These are phyloP conservation scores for Poa annua DNA, from an alignment of 176 grass and related monocot species.

Conservation along the genomic window DNA sequence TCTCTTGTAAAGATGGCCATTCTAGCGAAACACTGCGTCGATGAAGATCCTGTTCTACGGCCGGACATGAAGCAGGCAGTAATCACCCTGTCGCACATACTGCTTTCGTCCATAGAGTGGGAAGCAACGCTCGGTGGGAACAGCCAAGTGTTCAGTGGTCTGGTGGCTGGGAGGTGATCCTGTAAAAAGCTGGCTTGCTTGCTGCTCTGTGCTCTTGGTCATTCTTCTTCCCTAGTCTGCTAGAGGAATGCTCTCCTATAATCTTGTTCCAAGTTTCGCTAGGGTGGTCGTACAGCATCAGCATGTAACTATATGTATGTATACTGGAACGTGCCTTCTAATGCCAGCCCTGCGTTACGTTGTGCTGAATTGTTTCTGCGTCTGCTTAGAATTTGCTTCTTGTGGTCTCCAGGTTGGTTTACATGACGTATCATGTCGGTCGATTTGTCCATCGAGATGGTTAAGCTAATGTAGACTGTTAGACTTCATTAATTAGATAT, in stretches of 20 bases:
- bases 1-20: conserved; percentile 71
- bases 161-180: conserved; percentile 89
- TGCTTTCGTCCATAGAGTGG: conserved; percentile 95
- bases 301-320: conserved; percentile 44
- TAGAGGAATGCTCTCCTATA: conserved; percentile 1
- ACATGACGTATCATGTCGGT: no score
- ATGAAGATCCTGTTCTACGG: conserved; percentile 89
- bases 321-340: conserved; percentile 30
- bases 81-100: conserved; percentile 92
- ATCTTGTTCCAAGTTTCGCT: conserved; percentile 1
- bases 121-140: conserved; percentile 85
- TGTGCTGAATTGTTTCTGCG: background rate
- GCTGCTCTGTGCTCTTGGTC: conserved; percentile 26
- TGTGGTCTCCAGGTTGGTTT: no score
- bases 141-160: conserved; percentile 95
- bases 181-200: conserved; percentile 9
- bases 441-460: no score
- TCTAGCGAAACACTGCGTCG: conserved; percentile 88
- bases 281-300: no score
- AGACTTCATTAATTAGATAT: no score
- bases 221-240: conserved; percentile 2
- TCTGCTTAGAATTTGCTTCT: no score
- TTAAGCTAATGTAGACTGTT: no score
- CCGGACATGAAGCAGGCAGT: conserved; percentile 99
- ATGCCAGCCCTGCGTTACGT: conserved; percentile 22